Base-by-base conservation (phyloP, 2,329 filamentous ascomycete species). In the Ilyonectria robusta region DNA sequence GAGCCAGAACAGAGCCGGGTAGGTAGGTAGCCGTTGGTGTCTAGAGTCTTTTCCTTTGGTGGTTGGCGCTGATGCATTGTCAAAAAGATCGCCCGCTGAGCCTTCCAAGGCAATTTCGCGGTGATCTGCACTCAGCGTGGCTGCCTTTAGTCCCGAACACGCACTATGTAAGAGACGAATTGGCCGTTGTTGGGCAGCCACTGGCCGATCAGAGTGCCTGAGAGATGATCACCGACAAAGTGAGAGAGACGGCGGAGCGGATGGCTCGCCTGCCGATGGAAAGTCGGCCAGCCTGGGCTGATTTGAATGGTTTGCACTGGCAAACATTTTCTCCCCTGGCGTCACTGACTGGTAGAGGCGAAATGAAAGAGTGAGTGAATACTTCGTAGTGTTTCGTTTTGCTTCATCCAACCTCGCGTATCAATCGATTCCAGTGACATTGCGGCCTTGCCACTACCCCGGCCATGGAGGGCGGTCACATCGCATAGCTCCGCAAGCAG, bases 181-280 rank as follows among this genome's bases (percentile, higher is more conserved):
- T 19, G 26, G 13, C 40, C 29, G 29, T n/a, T 26, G 48, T 26
- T 48, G 33, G 59, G 21, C 59, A 50, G 37, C 42, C 29, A 42
- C 53, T 40, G 31, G 53, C 19, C 19, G 15, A 13, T 6, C 23
- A 37, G 29, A 10, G 19, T 44, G 11, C 17, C 51, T n/a, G 31
- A 8, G 23, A 31, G 23, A 21, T 21, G 31, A 44, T 46, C 46
- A 15, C 33, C 23, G 23, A 57, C 37, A 42, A 37, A 19, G 51
- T 62, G 51, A 23, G 42, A n/a, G 42, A 62, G 21, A 26, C 31
- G 44, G 42, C 37, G 40, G 42, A 23, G 31, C 50, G 51, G 50
- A 37, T 44, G 50, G 42, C 59, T 62, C 59, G 59, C 42, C 42
- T 51, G 31, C 26, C 19, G n/a, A 23, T 23, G 33, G 31, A 40